Evolutionary conservation across 2,329 filamentous ascomycete genomes (phyloP).

Genomic region (Botrytis fabae): DNA sequence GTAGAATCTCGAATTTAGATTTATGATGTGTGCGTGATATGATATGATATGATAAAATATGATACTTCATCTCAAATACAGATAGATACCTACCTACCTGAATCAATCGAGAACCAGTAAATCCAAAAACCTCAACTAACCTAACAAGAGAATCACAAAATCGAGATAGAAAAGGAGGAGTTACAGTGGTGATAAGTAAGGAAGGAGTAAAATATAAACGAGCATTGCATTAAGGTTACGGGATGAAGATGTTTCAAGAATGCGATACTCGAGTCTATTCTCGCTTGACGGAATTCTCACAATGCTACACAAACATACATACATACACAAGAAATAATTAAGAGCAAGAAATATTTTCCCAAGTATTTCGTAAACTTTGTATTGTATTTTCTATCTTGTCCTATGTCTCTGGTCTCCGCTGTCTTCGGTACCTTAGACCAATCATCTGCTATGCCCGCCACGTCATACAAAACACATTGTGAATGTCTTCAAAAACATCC

Average conservation of each 20-base stretch:
- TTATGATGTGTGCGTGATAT: too few species aligned
- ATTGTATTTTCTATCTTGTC: background rate
- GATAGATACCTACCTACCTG: too few species aligned
- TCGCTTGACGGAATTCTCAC: background rate
- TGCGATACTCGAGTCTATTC: background rate
- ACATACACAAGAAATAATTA: too few species aligned
- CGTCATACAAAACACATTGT: conserved; percentile 11
- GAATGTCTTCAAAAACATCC: background rate
- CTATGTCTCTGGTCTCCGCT: background rate
- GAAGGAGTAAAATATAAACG: background rate
- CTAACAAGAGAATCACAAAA: background rate
- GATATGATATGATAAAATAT: too few species aligned
- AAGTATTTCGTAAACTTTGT: background rate
- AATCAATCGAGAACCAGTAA: background rate
- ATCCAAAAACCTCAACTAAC: background rate
- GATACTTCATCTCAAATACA: too few species aligned
- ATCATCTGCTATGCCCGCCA: conserved; percentile 1
- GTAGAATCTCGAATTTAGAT: too few species aligned
- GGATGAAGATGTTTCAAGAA: background rate
- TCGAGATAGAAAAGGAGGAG: background rate
- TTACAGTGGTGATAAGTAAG: background rate
- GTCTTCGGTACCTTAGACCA: background rate
- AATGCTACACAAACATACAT: background rate
- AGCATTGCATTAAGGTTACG: background rate
- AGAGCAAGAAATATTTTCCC: background rate